A percentile compares a stretch with the other conserved stretches of the same genome.
Conservation (phyloP, 1,284 basidiomycete genomes). For the Microbotryum violaceum region DNA sequence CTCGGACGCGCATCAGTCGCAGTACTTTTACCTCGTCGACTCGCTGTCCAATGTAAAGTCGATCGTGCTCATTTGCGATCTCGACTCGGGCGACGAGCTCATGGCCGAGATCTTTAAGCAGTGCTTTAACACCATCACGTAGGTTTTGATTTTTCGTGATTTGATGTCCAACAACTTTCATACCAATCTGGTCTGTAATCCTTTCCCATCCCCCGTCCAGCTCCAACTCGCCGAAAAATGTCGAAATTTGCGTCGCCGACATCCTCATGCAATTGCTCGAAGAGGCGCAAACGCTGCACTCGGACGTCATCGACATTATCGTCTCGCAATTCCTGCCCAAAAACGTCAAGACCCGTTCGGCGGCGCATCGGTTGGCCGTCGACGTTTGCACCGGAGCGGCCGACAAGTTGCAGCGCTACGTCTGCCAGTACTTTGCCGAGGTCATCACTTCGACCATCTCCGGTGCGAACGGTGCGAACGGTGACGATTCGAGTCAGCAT, state of each 20-base stretch:
- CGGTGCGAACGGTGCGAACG: slow-evolving; percentile 10
- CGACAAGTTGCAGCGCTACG: slow-evolving; percentile 79
- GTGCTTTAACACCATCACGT: slow-evolving; percentile 69
- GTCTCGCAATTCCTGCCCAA: slow-evolving; percentile 79
- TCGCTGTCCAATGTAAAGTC: slow-evolving; percentile 89
- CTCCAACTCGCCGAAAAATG: slow-evolving; percentile 71
- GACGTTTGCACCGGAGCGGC: slow-evolving; percentile 75
- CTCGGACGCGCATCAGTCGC: slow-evolving; percentile 62
- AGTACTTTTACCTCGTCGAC: slow-evolving; percentile 89
- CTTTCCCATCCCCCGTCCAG: slow-evolving; percentile 34
- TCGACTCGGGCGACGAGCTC: slow-evolving; percentile 71
- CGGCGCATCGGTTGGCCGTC: slow-evolving; percentile 75
- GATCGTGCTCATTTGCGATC: slow-evolving; percentile 84
- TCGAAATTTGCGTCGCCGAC: slow-evolving; percentile 79
- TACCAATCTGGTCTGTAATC: not conserved
- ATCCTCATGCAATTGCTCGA: slow-evolving; percentile 85
- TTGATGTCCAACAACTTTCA: not conserved
- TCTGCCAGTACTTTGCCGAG: slow-evolving; percentile 77
- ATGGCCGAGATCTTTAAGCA: slow-evolving; percentile 74
- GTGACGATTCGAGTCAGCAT: not conserved
- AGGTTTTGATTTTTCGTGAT: not conserved
- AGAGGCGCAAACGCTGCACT: slow-evolving; percentile 66
- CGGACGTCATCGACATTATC: slow-evolving; percentile 69
- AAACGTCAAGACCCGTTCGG: slow-evolving; percentile 43
- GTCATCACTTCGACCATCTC: slow-evolving; percentile 57